Evolutionary conservation across 306 rosid species (phyloP), one percentile per base, ranked within the genome.

Genomic region (Cucumis sativus): DNA sequence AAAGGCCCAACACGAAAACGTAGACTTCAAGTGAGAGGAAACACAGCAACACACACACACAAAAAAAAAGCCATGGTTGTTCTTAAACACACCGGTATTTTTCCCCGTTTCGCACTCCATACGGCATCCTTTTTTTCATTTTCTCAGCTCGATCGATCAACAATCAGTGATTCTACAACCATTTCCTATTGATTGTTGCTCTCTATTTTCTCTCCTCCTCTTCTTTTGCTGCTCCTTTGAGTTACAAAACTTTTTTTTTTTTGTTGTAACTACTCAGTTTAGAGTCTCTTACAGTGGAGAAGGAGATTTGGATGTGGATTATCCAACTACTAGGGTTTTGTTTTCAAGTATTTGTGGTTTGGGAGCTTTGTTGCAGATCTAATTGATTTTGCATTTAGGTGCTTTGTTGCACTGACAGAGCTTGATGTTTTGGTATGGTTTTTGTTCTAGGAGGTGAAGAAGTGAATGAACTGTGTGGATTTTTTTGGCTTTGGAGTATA

Each of bases 11-110:
- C 75, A 77, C 73, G 80, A 79, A 73, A 85, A 86, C 88, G 89
- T 88, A 83, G 78, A 81, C 87, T 80, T 83, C 18, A 85, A 89
- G 84, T 55, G 82, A 92, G 78, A 67, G 92, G 87, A 80, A 78
- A 54, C 45, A 37, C 45, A 65, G 43, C 51, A 6, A 41, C 28
- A 12, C 30, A 11, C 23, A 12, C 4, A 60, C 8, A 35, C 9
- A 3, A 37, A 8, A 17, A 2, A 17, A 65, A 41, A 28, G 14
- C 16, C 52, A n/a, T 66, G 52, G 73, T 4, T 33, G 37, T 66
- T 45, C 30, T 1, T 39, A 41, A 45, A 72, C 86, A 61, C 76
- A 54, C 79, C 54, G 78, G 23, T 62, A 43, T 75, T 75, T 47
- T 85, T 89, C 80, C 79, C 90, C 78, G 81, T 81, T 83, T 85